phyloP scores from a whole-genome alignment of 441 rosid genomes.

The Populus tomentosa region DNA sequence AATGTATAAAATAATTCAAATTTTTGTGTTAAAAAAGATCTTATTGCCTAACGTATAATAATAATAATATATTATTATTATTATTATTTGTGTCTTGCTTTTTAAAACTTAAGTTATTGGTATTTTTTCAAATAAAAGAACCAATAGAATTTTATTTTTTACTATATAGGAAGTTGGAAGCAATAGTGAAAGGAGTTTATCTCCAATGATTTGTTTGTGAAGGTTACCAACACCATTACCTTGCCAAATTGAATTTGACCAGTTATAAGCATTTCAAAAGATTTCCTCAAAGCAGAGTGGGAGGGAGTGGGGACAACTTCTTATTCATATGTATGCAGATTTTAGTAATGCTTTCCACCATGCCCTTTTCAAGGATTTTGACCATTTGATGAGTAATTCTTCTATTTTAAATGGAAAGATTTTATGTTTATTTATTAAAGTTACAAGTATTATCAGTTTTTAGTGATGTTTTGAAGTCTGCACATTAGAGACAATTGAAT shows the following conservation, averaged over 20 bases:
- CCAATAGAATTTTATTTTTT: background rate
- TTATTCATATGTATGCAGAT: background rate
- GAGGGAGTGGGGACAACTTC: background rate
- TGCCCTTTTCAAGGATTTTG: background rate
- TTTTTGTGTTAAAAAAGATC: no score
- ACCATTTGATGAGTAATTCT: background rate
- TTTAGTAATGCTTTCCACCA: background rate
- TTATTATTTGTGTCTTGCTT: no score
- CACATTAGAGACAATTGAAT: background rate
- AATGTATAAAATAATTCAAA: no score
- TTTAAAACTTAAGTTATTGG: no score
- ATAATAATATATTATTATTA: no score
- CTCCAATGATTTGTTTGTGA: background rate
- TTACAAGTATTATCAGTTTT: no score
- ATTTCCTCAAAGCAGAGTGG: background rate
- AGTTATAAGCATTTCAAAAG: background rate
- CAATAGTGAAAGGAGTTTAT: background rate
- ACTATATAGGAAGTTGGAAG: background rate
- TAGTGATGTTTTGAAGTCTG: background rate
- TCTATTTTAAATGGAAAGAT: no score
- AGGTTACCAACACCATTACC: background rate
- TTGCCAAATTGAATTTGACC: background rate
- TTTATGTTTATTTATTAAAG: no score
- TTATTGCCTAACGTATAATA: no score
- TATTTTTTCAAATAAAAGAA: no score